A percentile compares a stretch with the other conserved stretches of the same genome.
phyloP scores from a whole-genome alignment of 2,329 filamentous ascomycete genomes.

The Aspergillus luchuensis region DNA sequence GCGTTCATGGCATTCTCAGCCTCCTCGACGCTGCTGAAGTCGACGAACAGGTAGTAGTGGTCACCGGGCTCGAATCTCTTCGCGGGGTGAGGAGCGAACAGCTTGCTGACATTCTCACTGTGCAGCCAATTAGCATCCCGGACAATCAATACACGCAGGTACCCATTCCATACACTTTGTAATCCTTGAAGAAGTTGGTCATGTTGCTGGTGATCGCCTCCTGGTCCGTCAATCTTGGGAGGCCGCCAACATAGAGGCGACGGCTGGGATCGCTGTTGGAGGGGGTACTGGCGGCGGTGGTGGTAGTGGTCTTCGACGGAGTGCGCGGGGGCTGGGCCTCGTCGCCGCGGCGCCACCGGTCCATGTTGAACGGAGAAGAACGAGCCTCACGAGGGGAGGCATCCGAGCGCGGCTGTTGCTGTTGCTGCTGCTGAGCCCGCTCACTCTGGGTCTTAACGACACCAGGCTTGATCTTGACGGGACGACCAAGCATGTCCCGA shows the following conservation, averaged over 20 bases:
- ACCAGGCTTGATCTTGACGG: constrained; percentile 66
- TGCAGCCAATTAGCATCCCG: constrained; percentile 9
- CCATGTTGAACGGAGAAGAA: constrained; percentile 33
- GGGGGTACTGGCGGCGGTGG: not conserved
- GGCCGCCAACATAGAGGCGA: constrained; percentile 52
- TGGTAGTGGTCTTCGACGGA: not conserved
- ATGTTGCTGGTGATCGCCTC: constrained; percentile 47
- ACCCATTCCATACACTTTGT: constrained; percentile 40
- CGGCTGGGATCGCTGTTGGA: constrained; percentile 40
- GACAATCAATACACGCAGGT: not conserved
- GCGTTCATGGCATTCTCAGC: constrained; percentile 54
- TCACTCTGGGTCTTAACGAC: constrained; percentile 54
- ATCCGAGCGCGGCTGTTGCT: constrained; percentile 17
- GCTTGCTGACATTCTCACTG: constrained; percentile 52
- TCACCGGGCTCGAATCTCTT: constrained; percentile 56
- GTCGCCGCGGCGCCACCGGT: constrained; percentile 48
- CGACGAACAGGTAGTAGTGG: constrained; percentile 68
- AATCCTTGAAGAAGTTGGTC: constrained; percentile 48
- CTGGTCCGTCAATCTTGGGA: constrained; percentile 48
- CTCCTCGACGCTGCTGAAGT: constrained; percentile 59
- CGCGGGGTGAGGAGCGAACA: constrained; percentile 61
- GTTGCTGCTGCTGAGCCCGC: constrained; percentile 27
- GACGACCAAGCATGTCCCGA: constrained; percentile 57
- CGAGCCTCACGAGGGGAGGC: constrained; percentile 25
- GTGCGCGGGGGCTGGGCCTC: constrained; percentile 36